A percentile compares a stretch with the other conserved stretches of the same genome.
phyloP scores from a whole-genome alignment of 768 basidiomycete species.

The Pulveroboletus frians region DNA sequence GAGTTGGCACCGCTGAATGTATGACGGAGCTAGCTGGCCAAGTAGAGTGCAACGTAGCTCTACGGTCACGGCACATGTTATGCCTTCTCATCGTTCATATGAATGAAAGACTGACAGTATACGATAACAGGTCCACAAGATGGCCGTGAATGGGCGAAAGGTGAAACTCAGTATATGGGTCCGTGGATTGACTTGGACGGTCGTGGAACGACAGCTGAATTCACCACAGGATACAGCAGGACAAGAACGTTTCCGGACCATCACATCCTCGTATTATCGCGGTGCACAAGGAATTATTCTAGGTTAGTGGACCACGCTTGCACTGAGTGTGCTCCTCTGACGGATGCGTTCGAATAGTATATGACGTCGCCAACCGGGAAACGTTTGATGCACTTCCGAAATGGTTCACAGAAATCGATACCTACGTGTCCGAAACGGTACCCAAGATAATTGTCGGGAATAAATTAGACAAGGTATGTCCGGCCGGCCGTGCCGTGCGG shows the following conservation, averaged over 20 bases:
- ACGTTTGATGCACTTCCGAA: slow-evolving; percentile 91
- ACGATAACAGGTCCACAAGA: slow-evolving; percentile 70
- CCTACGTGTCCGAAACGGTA: slow-evolving; percentile 79
- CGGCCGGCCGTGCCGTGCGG: no score
- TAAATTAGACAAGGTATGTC: slow-evolving; percentile 82
- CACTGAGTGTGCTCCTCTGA: neutral
- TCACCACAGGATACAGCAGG: slow-evolving; percentile 80
- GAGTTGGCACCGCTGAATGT: slow-evolving; percentile 26
- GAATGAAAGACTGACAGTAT: neutral
- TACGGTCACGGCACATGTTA: neutral
- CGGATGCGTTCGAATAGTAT: slow-evolving; percentile 48
- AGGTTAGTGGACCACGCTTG: slow-evolving; percentile 33
- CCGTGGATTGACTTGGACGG: slow-evolving; percentile 28
- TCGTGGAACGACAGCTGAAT: no score
- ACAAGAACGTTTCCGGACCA: slow-evolving; percentile 93
- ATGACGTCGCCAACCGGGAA: slow-evolving; percentile 89
- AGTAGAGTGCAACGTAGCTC: neutral
- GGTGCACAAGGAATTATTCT: slow-evolving; percentile 82
- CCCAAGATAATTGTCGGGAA: slow-evolving; percentile 94
- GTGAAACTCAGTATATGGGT: slow-evolving; percentile 98
- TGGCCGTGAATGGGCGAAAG: slow-evolving; percentile 76
- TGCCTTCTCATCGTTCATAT: neutral
- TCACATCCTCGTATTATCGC: slow-evolving; percentile 93
- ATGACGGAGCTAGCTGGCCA: neutral
- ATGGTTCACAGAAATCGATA: slow-evolving; percentile 92